These are phyloP conservation scores for Escovopsis sp. DNA, from an alignment of 2,329 filamentous ascomycete species.

Conservation along the genomic window DNA sequence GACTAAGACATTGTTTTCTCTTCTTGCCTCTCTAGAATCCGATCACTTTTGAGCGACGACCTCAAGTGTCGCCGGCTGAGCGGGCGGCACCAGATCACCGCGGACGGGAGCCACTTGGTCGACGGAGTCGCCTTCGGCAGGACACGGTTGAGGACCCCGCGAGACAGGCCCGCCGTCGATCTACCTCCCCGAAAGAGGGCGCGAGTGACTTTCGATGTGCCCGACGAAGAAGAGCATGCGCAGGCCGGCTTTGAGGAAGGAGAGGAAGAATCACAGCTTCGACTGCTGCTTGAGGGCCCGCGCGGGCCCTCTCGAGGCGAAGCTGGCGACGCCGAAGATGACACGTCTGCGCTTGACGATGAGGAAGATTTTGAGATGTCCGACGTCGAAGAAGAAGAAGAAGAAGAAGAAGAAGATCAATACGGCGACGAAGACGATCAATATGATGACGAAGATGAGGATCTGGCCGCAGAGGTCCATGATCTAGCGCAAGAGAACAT, in stretches of 20 bases:
- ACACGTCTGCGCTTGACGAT: conserved; percentile 7
- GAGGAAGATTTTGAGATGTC: conserved; percentile 7
- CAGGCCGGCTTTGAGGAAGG: conserved; percentile 15
- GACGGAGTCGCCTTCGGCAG: conserved; percentile 79
- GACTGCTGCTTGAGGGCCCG: background rate
- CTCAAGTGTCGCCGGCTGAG: conserved; percentile 55
- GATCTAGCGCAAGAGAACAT: background rate
- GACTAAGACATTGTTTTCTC: too few relatives aligned
- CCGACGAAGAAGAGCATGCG: conserved; percentile 22
- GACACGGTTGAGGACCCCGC: conserved; percentile 45
- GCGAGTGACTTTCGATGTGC: conserved; percentile 30
- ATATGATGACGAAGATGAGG: conserved; percentile 1
- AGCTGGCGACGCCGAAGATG: conserved; percentile 8
- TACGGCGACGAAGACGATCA: conserved; percentile 7
- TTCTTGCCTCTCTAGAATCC: conserved; percentile 41
- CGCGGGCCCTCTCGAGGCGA: background rate
- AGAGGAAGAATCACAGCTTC: conserved; percentile 20
- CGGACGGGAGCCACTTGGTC: conserved; percentile 64
- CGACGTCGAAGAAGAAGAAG: conserved; percentile 9
- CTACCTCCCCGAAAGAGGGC: conserved; percentile 63
- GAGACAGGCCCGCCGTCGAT: conserved; percentile 48
- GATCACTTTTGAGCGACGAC: conserved; percentile 62
- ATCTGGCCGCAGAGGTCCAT: background rate
- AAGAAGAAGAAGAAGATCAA: conserved; percentile 8
- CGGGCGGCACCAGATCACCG: conserved; percentile 68